A percentile compares a stretch with the other conserved stretches of the same genome.
Evolutionary conservation across 352 stramenopile genomes (phyloP).

Genomic region (Phytophthora tubulina): DNA sequence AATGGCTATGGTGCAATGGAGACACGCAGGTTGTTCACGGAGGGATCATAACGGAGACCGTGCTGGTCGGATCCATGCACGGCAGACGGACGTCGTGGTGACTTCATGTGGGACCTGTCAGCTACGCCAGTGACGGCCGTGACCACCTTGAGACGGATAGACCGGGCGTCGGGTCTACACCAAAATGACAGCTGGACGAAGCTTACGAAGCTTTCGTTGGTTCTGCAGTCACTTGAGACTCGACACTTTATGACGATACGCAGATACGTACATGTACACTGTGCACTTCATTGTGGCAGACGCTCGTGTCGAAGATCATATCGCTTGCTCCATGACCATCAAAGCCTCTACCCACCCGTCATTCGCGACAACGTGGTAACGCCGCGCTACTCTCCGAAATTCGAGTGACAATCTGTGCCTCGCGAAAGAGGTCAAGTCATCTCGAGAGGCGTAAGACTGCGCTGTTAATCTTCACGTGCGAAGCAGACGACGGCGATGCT

Average conservation of each 20-base stretch:
- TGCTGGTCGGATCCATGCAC: slow-evolving; percentile 17
- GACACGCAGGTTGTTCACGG: not conserved
- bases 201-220: not conserved
- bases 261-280: not conserved
- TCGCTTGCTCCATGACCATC: too few species aligned
- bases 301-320: not conserved
- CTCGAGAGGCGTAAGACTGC: not conserved
- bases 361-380: not conserved
- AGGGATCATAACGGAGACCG: slow-evolving; percentile 25
- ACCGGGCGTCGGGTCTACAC: slow-evolving; percentile 18
- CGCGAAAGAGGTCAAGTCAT: slow-evolving; percentile 15
- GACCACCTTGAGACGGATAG: slow-evolving; percentile 11
- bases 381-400: too few species aligned
- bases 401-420: too few species aligned
- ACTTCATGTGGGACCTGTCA: slow-evolving; percentile 29
- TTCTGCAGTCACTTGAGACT: slow-evolving; percentile 18
- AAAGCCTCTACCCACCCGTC: slow-evolving; percentile 20
- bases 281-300: too few species aligned
- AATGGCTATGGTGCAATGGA: too few species aligned
- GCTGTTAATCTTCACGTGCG: not conserved
- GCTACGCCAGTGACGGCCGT: not conserved
- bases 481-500: not conserved
- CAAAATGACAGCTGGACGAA: slow-evolving; percentile 32
- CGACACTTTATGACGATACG: slow-evolving; percentile 28
- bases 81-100: slow-evolving; percentile 30